A percentile compares a stretch with the other conserved stretches of the same genome.
These are phyloP conservation scores for Diutina catenulata DNA, from an alignment of 1,139 yeast genomes.

Conservation along the genomic window DNA sequence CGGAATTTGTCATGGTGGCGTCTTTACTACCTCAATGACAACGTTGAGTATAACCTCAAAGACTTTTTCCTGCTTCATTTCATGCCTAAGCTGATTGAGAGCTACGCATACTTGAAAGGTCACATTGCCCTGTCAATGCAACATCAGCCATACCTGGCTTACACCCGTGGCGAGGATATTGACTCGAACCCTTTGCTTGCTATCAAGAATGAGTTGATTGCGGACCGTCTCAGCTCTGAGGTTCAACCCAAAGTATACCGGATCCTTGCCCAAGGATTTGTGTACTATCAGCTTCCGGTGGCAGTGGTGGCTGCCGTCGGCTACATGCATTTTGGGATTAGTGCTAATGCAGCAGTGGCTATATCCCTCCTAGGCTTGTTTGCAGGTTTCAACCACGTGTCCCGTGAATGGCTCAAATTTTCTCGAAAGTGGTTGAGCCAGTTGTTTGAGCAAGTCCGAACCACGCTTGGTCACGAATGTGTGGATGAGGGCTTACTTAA, in stretches of 20 bases:
- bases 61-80: slow-evolving; percentile 25
- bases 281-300: slow-evolving; percentile 30
- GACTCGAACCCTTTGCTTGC: slow-evolving; percentile 21
- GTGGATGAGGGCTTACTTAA: slow-evolving; percentile 27
- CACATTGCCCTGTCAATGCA: slow-evolving; percentile 20
- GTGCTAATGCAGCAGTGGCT: slow-evolving; percentile 23
- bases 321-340: slow-evolving; percentile 25
- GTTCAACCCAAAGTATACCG: slow-evolving; percentile 29
- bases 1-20: slow-evolving; percentile 32
- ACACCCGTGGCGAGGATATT: slow-evolving; percentile 8
- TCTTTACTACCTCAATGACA: slow-evolving; percentile 31
- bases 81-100: slow-evolving; percentile 30
- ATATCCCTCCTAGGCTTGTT: slow-evolving; percentile 29
- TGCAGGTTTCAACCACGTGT: slow-evolving; percentile 31
- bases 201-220: slow-evolving; percentile 21
- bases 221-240: slow-evolving; percentile 17
- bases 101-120: slow-evolving; percentile 27
- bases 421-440: slow-evolving; percentile 18
- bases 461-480: slow-evolving; percentile 21
- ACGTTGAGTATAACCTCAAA: slow-evolving; percentile 33
- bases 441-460: slow-evolving; percentile 25
- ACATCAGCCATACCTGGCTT: slow-evolving; percentile 15
- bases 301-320: slow-evolving; percentile 20
- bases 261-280: slow-evolving; percentile 19
- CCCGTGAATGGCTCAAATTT: slow-evolving; percentile 25